phyloP scores from a whole-genome alignment of 805 yeast species.

The Ogataea ganodermae region DNA sequence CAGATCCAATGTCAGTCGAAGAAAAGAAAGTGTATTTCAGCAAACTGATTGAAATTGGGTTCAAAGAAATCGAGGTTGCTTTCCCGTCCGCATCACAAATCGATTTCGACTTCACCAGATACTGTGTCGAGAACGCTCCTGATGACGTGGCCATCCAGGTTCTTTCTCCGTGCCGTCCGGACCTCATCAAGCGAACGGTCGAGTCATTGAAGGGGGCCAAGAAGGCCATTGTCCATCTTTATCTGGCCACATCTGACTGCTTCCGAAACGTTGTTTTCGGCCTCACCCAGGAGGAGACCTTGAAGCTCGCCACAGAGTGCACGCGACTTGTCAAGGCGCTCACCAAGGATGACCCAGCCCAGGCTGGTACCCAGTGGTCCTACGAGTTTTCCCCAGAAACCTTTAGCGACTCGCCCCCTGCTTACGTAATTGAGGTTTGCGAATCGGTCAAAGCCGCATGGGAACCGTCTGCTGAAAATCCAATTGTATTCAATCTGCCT shows the following conservation, averaged over 20 bases:
- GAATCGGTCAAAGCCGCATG: constrained; percentile 78
- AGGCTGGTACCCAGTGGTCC: constrained; percentile 64
- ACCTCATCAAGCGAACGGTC: constrained; percentile 68
- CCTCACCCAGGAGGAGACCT: constrained; percentile 67
- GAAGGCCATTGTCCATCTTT: constrained; percentile 69
- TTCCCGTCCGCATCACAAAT: constrained; percentile 84
- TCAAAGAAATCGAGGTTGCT: constrained; percentile 79
- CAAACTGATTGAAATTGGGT: constrained; percentile 69
- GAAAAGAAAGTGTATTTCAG: constrained; percentile 75
- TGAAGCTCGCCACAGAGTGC: constrained; percentile 68
- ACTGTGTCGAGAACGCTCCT: constrained; percentile 77
- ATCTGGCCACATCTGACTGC: constrained; percentile 73
- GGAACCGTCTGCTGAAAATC: constrained; percentile 72
- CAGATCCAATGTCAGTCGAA: constrained; percentile 78
- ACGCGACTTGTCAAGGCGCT: constrained; percentile 65
- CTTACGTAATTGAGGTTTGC: constrained; percentile 72
- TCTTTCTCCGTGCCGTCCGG: constrained; percentile 73
- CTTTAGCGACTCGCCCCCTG: constrained; percentile 72
- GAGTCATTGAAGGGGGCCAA: constrained; percentile 74
- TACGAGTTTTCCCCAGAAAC: constrained; percentile 80
- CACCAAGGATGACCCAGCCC: constrained; percentile 72
- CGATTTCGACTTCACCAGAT: constrained; percentile 78
- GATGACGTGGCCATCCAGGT: constrained; percentile 78
- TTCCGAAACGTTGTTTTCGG: constrained; percentile 76
- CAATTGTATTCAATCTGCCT: constrained; percentile 76